Conservation (phyloP, 306 rosid genomes). For the Inga laurina region DNA sequence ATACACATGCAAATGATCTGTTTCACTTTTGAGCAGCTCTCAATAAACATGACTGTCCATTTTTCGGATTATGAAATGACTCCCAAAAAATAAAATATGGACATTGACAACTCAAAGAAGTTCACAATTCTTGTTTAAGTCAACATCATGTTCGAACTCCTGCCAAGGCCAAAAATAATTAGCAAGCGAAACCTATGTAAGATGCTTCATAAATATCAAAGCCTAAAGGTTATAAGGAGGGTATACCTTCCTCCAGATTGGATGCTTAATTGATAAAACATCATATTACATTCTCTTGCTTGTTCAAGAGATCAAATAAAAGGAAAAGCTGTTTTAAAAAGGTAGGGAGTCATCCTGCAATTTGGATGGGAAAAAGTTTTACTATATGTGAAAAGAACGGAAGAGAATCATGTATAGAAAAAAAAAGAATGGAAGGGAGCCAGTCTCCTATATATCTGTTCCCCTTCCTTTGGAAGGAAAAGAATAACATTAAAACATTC, state of each 20-base stretch:
- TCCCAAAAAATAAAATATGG: not conserved
- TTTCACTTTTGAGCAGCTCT: not conserved
- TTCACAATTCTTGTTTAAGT: not conserved
- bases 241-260: not conserved
- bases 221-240: not conserved
- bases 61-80: not conserved
- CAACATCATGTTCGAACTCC: not conserved
- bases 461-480: not conserved
- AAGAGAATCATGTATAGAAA: not conserved
- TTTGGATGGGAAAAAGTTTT: not conserved
- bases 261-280: not conserved
- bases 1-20: conserved; percentile 1
- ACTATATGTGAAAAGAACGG: not conserved
- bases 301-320: not conserved
- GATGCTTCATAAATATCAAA: not conserved
- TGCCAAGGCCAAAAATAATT: not conserved
- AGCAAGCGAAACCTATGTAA: not conserved
- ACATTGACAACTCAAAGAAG: not conserved
- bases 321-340: not conserved
- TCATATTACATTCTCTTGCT: not conserved
- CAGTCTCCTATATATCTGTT: not conserved
- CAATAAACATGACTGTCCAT: not conserved
- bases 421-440: not conserved
- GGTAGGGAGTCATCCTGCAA: not conserved
- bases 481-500: conserved; percentile 3